A percentile compares a stretch with the other conserved stretches of the same genome.
phyloP scores from a whole-genome alignment of 2,329 filamentous ascomycete species.

The Diaporthe sp. region DNA sequence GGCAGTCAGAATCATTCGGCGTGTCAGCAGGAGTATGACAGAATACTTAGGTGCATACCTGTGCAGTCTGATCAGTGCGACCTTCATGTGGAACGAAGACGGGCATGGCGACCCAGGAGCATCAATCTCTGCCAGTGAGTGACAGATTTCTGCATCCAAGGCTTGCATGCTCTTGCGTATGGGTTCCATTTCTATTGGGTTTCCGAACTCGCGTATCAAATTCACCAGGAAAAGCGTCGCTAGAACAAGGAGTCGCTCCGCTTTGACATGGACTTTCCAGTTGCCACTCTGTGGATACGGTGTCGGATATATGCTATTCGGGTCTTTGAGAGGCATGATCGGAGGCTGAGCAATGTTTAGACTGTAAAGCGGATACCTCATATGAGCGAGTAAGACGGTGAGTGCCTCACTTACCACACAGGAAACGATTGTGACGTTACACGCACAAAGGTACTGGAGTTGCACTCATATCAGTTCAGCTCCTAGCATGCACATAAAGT shows the following conservation, averaged over 20 bases:
- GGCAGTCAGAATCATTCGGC: neutral
- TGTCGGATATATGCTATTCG: neutral
- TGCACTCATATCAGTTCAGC: neutral
- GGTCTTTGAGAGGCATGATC: neutral
- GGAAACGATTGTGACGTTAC: neutral
- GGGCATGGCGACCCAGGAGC: neutral
- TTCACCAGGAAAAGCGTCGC: neutral
- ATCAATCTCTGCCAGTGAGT: neutral
- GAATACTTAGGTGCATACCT: neutral
- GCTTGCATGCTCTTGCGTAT: conserved; percentile 1
- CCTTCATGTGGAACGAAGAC: neutral
- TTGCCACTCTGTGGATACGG: neutral
- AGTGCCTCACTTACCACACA: neutral
- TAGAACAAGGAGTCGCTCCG: neutral
- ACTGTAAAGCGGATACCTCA: too few relatives aligned
- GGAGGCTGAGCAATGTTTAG: neutral
- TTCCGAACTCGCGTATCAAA: neutral
- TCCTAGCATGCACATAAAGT: neutral
- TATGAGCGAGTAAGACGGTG: neutral
- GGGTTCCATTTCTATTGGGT: neutral
- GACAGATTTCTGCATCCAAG: neutral
- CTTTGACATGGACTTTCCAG: neutral
- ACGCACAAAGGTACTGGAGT: neutral
- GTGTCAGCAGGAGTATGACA: too few relatives aligned
- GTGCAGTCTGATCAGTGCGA: neutral